Conservation (phyloP, 345 rosid species). For the Firmiana major region DNA sequence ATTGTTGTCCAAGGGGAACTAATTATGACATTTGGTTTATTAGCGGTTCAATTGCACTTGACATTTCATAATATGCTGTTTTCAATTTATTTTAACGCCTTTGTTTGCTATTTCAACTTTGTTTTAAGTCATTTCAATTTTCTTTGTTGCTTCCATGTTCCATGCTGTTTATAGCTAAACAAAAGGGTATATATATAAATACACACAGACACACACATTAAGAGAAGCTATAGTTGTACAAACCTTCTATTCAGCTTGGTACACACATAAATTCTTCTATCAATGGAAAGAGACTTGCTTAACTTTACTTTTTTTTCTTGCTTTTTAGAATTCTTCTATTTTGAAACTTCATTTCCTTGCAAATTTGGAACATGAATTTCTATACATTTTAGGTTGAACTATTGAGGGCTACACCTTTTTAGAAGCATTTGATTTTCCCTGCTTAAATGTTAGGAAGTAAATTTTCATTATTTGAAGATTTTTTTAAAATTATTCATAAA, state of each 20-base stretch:
- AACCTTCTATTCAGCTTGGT: not conserved
- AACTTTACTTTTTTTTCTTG: not conserved
- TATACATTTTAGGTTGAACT: not conserved
- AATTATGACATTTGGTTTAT: not conserved
- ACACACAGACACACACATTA: too few relatives aligned
- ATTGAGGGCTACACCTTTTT: not conserved
- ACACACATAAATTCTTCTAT: not conserved
- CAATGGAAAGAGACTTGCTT: not conserved
- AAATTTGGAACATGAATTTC: not conserved
- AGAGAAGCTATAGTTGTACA: slow-evolving; percentile 4
- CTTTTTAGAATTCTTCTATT: not conserved
- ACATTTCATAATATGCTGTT: not conserved
- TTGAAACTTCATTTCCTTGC: not conserved
- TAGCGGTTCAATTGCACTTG: not conserved
- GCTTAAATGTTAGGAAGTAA: not conserved
- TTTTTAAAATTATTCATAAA: not conserved
- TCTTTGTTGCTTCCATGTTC: not conserved
- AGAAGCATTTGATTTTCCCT: not conserved
- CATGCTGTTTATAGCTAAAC: not conserved
- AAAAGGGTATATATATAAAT: not conserved
- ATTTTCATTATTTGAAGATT: not conserved
- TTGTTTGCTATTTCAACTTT: not conserved
- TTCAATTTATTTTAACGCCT: not conserved
- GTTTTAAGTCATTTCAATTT: not conserved
- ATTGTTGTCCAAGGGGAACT: not conserved